Evolutionary conservation across 345 rosid genomes (phyloP), one percentile per base, ranked within the genome.

Genomic region (Bruguiera gymnorhiza): DNA sequence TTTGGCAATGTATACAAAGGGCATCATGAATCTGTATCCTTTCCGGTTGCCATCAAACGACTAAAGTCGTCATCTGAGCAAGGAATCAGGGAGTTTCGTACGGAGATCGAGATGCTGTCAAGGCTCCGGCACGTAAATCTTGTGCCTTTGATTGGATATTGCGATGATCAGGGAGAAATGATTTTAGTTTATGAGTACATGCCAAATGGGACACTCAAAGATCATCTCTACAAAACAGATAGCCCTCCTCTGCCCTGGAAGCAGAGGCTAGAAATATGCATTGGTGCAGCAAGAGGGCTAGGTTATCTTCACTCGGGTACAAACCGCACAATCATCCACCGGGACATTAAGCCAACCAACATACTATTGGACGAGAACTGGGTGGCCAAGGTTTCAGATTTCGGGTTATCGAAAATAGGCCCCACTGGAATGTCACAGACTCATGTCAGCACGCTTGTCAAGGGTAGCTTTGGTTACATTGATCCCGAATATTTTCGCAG

Each of bases 401-500:
- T 84, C 13, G 90, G 90, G 0, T 66, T 86, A 21, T 86, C 88
- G 3, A 81, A 65, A 75, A 32, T 52, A 0, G 85, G 86, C 48
- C 83, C 78, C 0, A 76, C 78, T 0, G 59, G 60, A 10, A 46
- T 67, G 39, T 78, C 85, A 7, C 75, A 80, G 20, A 62, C 86
- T 0, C 80, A 78, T 9, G 81, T 87, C 29, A 76, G 81, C 2
- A 87, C 88, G 0, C 48, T 62, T 18, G 87, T 87, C 29, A 83
- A 77, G 65, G 88, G 91, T 30, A 81, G 81, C 58, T 5, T 83
- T 3, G 84, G 91, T 2, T 86, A 86, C 60, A 61, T 86, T 61
- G 91, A 88, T 32, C 91, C 91, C 0, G 91, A 88, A 62, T 85
- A 85, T 60, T 76, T 26, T 11, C 82, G 86, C 27, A 83, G 76